These are phyloP conservation scores for Volutella citrinella DNA, from an alignment of 2,329 filamentous ascomycete genomes.

Conservation along the genomic window DNA sequence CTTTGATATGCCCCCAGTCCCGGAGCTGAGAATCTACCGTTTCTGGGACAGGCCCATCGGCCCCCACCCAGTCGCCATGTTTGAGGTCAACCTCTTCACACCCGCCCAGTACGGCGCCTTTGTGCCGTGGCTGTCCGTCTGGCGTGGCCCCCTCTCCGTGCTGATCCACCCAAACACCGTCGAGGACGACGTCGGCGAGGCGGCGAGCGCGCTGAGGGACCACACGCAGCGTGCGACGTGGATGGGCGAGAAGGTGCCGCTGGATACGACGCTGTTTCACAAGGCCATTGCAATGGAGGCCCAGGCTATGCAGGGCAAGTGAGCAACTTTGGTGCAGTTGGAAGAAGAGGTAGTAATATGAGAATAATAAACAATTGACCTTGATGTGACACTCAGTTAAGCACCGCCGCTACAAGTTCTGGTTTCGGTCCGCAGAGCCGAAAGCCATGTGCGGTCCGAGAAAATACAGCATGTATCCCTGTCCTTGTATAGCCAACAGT, in stretches of 20 bases:
- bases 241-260: conserved; percentile 65
- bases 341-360: no score
- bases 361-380: no score
- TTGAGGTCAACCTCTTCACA: conserved; percentile 85
- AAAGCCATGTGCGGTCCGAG: no score
- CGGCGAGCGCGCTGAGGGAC: conserved; percentile 44
- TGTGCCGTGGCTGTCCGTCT: conserved; percentile 78
- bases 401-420: no score
- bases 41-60: conserved; percentile 77
- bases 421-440: no score
- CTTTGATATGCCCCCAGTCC: no score
- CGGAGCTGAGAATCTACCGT: conserved; percentile 77
- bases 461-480: no score
- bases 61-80: conserved; percentile 83
- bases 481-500: no score
- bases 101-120: conserved; percentile 89
- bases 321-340: no score
- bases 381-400: no score
- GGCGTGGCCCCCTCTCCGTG: conserved; percentile 75
- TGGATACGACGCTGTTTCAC: conserved; percentile 44
- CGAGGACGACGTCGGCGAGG: conserved; percentile 29
- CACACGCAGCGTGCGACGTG: conserved; percentile 69
- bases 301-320: no score
- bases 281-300: no score
- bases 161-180: conserved; percentile 81